phyloP scores from a whole-genome alignment of 2,329 filamentous ascomycete genomes.

The Pezicula carpinea region DNA sequence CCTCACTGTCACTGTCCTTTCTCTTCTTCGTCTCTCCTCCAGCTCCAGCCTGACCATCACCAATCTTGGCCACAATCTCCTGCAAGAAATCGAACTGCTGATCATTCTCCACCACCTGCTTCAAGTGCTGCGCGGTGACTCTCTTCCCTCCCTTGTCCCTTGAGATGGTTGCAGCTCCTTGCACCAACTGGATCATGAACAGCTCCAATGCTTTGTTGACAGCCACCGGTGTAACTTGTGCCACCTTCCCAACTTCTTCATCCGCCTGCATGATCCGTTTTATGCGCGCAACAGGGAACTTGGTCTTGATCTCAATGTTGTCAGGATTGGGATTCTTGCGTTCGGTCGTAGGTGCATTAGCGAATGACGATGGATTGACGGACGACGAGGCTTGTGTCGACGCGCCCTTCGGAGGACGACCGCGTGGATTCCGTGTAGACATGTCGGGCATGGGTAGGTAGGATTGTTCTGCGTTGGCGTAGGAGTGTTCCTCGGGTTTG shows the following conservation, averaged over 20 bases:
- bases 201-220: conserved; percentile 93
- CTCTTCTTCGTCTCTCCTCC: conserved; percentile 21
- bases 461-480: conserved; percentile 4
- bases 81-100: conserved; percentile 88
- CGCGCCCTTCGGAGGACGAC: background rate
- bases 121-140: conserved; percentile 85
- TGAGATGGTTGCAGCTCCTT: conserved; percentile 81
- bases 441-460: conserved; percentile 8
- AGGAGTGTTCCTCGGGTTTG: conserved; percentile 9
- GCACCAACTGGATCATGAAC: conserved; percentile 94
- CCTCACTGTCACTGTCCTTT: conserved; percentile 20
- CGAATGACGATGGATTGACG: background rate
- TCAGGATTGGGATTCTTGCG: conserved; percentile 40
- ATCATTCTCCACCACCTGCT: conserved; percentile 81
- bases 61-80: conserved; percentile 85
- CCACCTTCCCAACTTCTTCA: conserved; percentile 96
- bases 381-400: background rate
- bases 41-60: conserved; percentile 39
- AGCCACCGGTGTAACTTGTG: conserved; percentile 93
- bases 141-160: conserved; percentile 80
- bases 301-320: conserved; percentile 75
- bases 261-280: conserved; percentile 99
- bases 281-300: conserved; percentile 95
- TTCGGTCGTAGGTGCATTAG: conserved; percentile 25
- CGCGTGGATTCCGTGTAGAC: conserved; percentile 12